Conservation (phyloP, 345 rosid genomes). For the Jatropha curcas region DNA sequence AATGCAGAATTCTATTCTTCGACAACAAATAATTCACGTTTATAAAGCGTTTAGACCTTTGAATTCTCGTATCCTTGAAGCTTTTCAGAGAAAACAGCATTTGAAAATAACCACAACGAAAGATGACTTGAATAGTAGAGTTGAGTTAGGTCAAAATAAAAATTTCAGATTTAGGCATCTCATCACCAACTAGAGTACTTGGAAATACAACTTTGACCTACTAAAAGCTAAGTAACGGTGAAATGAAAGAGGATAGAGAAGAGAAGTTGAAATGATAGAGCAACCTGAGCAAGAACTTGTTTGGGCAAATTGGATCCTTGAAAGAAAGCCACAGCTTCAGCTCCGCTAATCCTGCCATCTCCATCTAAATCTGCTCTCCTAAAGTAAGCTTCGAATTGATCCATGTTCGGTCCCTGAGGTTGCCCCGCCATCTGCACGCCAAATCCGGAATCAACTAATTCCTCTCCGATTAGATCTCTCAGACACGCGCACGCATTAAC, state of each 20-base stretch:
- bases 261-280: not conserved
- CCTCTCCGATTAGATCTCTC: conserved; percentile 5
- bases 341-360: conserved; percentile 89
- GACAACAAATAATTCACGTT: no score
- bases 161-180: not conserved
- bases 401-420: conserved; percentile 45
- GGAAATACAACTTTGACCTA: no score
- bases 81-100: not conserved
- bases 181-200: no score
- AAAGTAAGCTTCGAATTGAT: conserved; percentile 82
- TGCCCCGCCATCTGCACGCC: conserved; percentile 45
- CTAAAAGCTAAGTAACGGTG: no score
- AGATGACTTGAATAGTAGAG: not conserved
- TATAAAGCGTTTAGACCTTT: not conserved
- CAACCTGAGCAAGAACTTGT: conserved; percentile 91
- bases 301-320: conserved; percentile 88
- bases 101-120: not conserved
- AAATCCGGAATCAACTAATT: not conserved
- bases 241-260: not conserved
- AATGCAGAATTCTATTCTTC: not conserved
- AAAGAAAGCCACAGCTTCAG: conserved; percentile 87
- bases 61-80: not conserved
- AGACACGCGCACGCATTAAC: not conserved
- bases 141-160: no score
- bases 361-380: conserved; percentile 95